Evolutionary conservation across 495 filamentous ascomycete genomes (phyloP), one percentile per base, ranked within the genome.

Genomic region (Achaetomiella virescens): DNA sequence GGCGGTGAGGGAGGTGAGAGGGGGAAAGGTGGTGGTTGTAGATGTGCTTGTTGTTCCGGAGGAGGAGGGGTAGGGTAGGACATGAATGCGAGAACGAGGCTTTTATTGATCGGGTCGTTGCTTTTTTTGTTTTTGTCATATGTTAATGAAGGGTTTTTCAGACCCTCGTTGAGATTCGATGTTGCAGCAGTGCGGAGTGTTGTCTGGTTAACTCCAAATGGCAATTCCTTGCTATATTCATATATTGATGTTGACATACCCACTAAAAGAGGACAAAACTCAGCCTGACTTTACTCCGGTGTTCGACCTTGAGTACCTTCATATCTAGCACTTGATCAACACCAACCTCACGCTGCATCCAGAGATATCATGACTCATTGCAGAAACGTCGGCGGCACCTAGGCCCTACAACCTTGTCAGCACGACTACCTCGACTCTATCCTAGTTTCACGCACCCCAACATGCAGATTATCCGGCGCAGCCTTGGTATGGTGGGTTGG

Each of bases 401-500:
- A 47, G n/a, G 55, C 48, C 55, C 55, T 52, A 14, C 0, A 7
- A 18, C 0, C 6, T 11, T 1, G 44, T 50, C 18, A 50, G 38
- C 17, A n/a, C 4, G 27, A 1, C 9, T 14, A 45, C 25, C 15
- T 4, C 3, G 2, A 18, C 2, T 20, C 9, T 18, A 14, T 18
- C 6, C 4, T 9, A 0, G 4, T 3, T 33, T 3, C 42, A 22
- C 15, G 6, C 43, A 70, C 78, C 78, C 78, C 78, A 81, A 80
- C 74, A 61, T 78, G 70, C 15, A 79, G 37, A 48, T 71, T 75
- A 40, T 68, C 76, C 6, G 72, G 73, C 22, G 66, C 66, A 5
- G 70, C 71, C 52, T 71, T 65, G n/a, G 59, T 70, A 27, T 52
- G 64, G 47, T 73, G 70, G 2, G 75, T 80, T 2, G 80, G 81